These are phyloP conservation scores for Scheffersomyces parashehatae DNA, from an alignment of 1,139 yeast genomes.

Conservation along the genomic window DNA sequence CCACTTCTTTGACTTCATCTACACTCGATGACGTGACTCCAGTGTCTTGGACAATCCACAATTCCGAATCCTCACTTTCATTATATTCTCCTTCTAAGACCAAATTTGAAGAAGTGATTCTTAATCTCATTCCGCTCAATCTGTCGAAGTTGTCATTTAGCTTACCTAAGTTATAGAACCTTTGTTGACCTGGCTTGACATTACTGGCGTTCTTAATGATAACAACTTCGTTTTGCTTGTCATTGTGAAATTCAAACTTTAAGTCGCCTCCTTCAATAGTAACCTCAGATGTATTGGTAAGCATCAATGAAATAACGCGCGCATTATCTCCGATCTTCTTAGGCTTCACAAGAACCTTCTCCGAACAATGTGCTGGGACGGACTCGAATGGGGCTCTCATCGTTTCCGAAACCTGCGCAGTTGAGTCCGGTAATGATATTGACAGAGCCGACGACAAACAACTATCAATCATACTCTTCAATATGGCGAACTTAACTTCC, in stretches of 20 bases:
- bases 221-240: slow-evolving; percentile 16
- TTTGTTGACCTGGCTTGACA: slow-evolving; percentile 29
- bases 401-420: neutral
- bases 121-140: slow-evolving; percentile 19
- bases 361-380: neutral
- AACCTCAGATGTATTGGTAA: slow-evolving; percentile 26
- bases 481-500: slow-evolving; percentile 15
- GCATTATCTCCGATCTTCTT: slow-evolving; percentile 13
- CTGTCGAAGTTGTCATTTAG: slow-evolving; percentile 15
- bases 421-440: neutral
- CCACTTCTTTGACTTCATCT: neutral
- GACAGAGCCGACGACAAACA: neutral
- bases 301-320: slow-evolving; percentile 26
- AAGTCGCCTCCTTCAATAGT: slow-evolving; percentile 32
- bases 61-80: slow-evolving; percentile 8
- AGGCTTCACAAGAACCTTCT: slow-evolving; percentile 2
- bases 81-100: slow-evolving; percentile 27
- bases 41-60: slow-evolving; percentile 4
- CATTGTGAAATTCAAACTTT: slow-evolving; percentile 21
- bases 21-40: neutral
- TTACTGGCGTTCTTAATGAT: slow-evolving; percentile 28
- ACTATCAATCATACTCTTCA: slow-evolving; percentile 9
- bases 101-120: slow-evolving; percentile 19
- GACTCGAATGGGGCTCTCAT: neutral
- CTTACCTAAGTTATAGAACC: slow-evolving; percentile 28